These are phyloP conservation scores for Pugionium dolabratum DNA, from an alignment of 345 rosid genomes.

Conservation along the genomic window DNA sequence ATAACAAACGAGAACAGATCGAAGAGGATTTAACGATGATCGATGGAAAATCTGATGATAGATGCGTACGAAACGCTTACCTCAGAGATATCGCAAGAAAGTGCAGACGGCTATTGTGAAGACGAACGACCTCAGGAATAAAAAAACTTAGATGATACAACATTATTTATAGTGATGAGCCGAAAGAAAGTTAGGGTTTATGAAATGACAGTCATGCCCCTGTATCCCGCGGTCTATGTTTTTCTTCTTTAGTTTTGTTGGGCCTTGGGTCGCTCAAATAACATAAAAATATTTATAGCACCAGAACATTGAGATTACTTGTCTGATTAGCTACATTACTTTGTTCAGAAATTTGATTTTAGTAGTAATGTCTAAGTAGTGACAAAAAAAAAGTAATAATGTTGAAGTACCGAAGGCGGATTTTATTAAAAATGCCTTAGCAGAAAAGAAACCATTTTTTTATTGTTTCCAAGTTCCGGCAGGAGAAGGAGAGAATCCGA, in stretches of 20 bases:
- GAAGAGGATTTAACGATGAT: background rate
- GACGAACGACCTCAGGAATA: background rate
- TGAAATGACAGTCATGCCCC: background rate
- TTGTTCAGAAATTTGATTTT: no score
- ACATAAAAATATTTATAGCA: no score
- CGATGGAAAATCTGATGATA: background rate
- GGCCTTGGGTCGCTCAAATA: background rate
- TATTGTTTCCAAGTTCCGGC: no score
- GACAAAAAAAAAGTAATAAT: no score
- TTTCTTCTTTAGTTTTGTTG: background rate
- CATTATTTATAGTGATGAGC: background rate
- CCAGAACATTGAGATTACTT: no score
- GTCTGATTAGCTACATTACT: no score
- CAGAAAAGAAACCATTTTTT: background rate
- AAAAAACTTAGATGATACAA: background rate
- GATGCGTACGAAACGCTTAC: slow-evolving; percentile 10
- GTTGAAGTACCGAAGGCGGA: no score
- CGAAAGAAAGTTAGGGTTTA: slow-evolving; percentile 12
- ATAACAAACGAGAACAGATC: background rate
- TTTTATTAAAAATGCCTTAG: no score
- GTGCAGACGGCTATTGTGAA: slow-evolving; percentile 11
- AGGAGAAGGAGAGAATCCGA: slow-evolving; percentile 9
- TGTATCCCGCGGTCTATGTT: background rate
- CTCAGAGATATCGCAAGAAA: background rate
- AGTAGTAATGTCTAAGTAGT: no score